Percentiles rank a stretch among this genome's conserved stretches.
Evolutionary conservation across 2,329 filamentous ascomycete genomes (phyloP).

Genomic region (Metarhizium humberi): DNA sequence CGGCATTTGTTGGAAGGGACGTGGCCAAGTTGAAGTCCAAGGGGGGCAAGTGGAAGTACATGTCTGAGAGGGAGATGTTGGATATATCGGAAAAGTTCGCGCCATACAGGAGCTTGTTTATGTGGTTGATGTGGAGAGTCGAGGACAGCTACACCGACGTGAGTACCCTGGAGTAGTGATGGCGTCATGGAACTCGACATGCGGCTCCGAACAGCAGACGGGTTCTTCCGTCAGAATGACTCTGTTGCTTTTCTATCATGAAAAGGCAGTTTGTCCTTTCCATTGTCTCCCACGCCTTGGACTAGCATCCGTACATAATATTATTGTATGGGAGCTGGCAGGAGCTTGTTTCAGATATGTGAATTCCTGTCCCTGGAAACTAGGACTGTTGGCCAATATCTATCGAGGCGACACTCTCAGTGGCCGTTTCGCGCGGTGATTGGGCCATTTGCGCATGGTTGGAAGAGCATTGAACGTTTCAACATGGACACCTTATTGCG

Average conservation of each 20-base stretch:
- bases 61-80: constrained; percentile 87
- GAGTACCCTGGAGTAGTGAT: constrained; percentile 40
- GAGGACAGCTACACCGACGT: constrained; percentile 61
- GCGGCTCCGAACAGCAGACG: neutral
- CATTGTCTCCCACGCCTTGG: neutral
- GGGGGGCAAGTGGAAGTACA: constrained; percentile 95
- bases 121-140: constrained; percentile 98
- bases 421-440: neutral
- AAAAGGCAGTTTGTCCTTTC: neutral
- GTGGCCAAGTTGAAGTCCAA: constrained; percentile 72
- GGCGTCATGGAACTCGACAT: neutral
- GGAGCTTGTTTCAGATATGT: too few relatives aligned
- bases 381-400: too few relatives aligned
- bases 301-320: too few relatives aligned
- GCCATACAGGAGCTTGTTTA: constrained; percentile 85
- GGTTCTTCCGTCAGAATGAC: neutral
- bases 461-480: neutral
- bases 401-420: too few relatives aligned
- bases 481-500: neutral
- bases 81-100: constrained; percentile 70
- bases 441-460: neutral
- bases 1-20: constrained; percentile 73
- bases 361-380: too few relatives aligned
- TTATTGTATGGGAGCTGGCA: too few relatives aligned
- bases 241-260: neutral